Base-by-base conservation (phyloP, 2,329 filamentous ascomycete species). In the Achaetomium macrosporum region DNA sequence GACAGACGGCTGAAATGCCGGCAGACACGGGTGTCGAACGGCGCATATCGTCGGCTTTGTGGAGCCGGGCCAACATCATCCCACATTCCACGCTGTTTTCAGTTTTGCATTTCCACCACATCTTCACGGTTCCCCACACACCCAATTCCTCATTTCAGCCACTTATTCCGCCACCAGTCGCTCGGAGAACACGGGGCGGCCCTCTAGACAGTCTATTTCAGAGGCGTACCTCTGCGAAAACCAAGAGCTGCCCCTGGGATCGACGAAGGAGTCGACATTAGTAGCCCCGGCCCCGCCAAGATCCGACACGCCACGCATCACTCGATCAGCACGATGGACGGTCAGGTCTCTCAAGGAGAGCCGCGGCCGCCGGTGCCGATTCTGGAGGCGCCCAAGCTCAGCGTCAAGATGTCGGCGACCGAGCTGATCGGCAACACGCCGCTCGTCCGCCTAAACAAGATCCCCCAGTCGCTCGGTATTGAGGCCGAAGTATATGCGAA, bases 361-460 rank as follows among this genome's bases (percentile, higher is more conserved):
- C n/a, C 53, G 31, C 42, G 53, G 25, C 53, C 54, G 33, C 56
- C 54, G 4, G 55, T 57, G 15, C 57, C 59, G 13, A 58, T 58
- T 16, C 46, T 58, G 41, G 51, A 59, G 36, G 53, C 50, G 25
- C 56, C 51, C 35, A 63, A 59, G 54, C 13, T 53, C 17, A 52
- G 58, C 54, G 56, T 63, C 59, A 64, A 62, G 58, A 48, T 61
- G 64, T 84, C 83, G 52, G 87, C 91, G 59, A 87, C 84, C 42
- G 85, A 96, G 71, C 83, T 96, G 61, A 96, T 99, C 64, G 92
- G 91, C 65, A 92, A 95, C 71, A 96, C 92, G 39, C 93, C 93
- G n/a, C 83, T 99, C 50, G 90, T 99, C 40, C 87, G 88, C 46
- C 78, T 99, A 58, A 96, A 96, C 76, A 90, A 87, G 74, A 84